Base-by-base conservation (phyloP, 371 early-diverging fungal species). In the Actinomucor elegans region DNA sequence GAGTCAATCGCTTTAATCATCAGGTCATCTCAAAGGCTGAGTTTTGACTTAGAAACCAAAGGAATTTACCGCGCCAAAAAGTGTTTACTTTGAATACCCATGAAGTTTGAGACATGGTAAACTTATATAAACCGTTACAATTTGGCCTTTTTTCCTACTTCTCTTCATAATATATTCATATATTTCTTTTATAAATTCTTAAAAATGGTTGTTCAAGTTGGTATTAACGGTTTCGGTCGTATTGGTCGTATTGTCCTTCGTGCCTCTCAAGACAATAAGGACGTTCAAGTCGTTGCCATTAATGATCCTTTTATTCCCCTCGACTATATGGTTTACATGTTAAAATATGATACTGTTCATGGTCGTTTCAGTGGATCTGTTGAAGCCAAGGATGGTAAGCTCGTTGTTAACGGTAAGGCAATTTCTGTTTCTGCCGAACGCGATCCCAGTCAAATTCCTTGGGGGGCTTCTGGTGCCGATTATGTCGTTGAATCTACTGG, bases 211-310 rank as follows among this genome's bases (percentile, higher is more conserved):
- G 49, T 57, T 24, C 53, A 66, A 53, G 52, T 61, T 52, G 66
- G 66, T 52, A 42, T 54, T 35, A 55, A 47, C 28, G 91, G 96
- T 55, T 94, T 96, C 77, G 96, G 96, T 73, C 92, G 99, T 76
- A 99, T 99, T 66, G 99, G 99, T 62, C 99, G 99, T 79, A 88
- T 98, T 63, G 98, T 99, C 41, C 84, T 98, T 73, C 94, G 97
- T 66, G 91, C 94, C 49, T 79, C 96, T 46, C 83, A 94, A 28
- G 18, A 40, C 20, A 78, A 90, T 75, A 67, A 75, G 28, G 75
- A 83, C 12, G 89, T 97, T 48, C 73, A 92, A 59, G 97, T 99
- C 45, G 92, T 94, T 26, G 87, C 96, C 52, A 86, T 99, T 81
- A 99, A 99, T 83, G 99, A 99, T 78, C 99, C 99, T 47, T 96